A percentile compares a stretch with the other conserved stretches of the same genome.
Evolutionary conservation across 805 yeast species (phyloP).

Genomic region (Candida chauliodis): DNA sequence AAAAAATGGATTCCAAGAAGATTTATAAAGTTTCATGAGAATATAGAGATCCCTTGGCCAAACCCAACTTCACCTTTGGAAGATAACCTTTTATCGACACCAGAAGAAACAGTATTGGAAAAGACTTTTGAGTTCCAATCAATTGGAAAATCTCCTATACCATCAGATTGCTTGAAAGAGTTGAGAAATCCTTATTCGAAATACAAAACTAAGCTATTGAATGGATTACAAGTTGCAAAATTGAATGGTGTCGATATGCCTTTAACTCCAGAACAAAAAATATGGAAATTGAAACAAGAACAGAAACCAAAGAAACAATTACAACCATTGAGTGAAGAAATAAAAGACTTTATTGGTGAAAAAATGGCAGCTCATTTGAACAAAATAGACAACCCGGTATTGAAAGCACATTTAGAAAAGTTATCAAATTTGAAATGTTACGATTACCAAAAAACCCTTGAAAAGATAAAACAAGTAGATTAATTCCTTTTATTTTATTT

Average conservation of each 20-base stretch:
- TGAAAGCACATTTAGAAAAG: slow-evolving; percentile 37
- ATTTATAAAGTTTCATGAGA: slow-evolving; percentile 65
- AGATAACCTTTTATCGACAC: slow-evolving; percentile 59
- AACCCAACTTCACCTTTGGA: slow-evolving; percentile 49
- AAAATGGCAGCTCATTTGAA: slow-evolving; percentile 41
- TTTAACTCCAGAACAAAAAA: slow-evolving; percentile 56
- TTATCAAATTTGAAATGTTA: slow-evolving; percentile 28
- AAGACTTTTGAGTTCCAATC: slow-evolving; percentile 74
- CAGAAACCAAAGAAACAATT: slow-evolving; percentile 33
- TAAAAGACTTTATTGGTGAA: slow-evolving; percentile 52
- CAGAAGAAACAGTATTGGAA: slow-evolving; percentile 54
- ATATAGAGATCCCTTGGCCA: slow-evolving; percentile 87
- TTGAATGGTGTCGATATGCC: slow-evolving; percentile 79
- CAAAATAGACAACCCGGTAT: slow-evolving; percentile 30
- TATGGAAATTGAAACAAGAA: slow-evolving; percentile 52
- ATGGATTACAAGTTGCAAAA: slow-evolving; percentile 58
- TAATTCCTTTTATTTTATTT: too few relatives aligned
- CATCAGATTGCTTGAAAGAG: slow-evolving; percentile 59
- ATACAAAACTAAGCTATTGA: slow-evolving; percentile 51
- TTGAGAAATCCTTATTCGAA: slow-evolving; percentile 77
- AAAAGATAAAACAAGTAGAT: slow-evolving; percentile 1
- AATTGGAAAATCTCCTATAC: slow-evolving; percentile 64
- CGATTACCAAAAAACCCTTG: slow-evolving; percentile 28
- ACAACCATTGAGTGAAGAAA: slow-evolving; percentile 44
- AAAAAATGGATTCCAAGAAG: slow-evolving; percentile 74